Percentiles rank a stretch among this genome's conserved stretches.
Evolutionary conservation across 139 green algal species (phyloP).

Genomic region (Tetradesmus obliquus): DNA sequence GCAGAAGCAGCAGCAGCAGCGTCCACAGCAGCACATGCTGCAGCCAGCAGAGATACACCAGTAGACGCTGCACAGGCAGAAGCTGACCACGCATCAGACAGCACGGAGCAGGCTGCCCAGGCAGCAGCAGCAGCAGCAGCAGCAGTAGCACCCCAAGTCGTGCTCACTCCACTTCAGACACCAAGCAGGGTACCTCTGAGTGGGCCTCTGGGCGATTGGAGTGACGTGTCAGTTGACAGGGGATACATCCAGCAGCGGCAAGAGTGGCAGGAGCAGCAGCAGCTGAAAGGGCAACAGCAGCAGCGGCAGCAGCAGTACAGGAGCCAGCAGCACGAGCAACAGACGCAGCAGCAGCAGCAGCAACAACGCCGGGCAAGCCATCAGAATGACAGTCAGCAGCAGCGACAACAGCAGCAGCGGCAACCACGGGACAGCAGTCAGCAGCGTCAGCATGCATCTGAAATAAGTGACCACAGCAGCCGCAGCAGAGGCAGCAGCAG

Average conservation of each 20-base stretch:
- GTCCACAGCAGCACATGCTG: background rate
- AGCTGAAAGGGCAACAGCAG: too few species aligned
- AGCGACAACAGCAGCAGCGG: background rate
- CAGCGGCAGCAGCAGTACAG: background rate
- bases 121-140: background rate
- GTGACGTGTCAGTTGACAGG: background rate
- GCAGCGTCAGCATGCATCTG: background rate
- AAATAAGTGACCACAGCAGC: background rate
- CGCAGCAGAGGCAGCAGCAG: background rate
- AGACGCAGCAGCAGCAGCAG: background rate
- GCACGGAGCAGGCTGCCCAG: background rate
- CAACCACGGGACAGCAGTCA: background rate
- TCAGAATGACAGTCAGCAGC: background rate
- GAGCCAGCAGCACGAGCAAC: background rate
- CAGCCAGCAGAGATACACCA: background rate
- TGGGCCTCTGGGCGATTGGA: background rate
- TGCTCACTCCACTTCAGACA: background rate
- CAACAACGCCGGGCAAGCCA: background rate
- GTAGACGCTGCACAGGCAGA: background rate
- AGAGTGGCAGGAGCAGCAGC: background rate
- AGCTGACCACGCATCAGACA: background rate
- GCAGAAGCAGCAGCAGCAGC: background rate
- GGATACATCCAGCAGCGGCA: background rate
- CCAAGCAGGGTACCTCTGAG: background rate
- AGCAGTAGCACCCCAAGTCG: background rate